phyloP scores from a whole-genome alignment of 176 grass and related monocot genomes.

The Calamus simplicifolius region DNA sequence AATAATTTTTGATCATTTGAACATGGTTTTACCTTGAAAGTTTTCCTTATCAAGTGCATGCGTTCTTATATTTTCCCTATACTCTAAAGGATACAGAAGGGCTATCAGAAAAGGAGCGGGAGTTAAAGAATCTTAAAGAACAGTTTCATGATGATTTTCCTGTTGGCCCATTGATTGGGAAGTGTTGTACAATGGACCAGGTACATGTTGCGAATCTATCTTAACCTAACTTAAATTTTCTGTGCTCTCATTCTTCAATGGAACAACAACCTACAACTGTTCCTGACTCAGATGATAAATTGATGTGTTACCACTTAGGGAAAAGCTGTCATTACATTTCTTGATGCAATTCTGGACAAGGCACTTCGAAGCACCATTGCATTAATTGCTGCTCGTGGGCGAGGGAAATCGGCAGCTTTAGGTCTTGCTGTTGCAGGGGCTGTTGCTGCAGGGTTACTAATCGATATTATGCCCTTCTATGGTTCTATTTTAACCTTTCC shows the following conservation, averaged over 20 bases:
- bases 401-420: slow-evolving; percentile 93
- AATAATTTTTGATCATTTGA: too few relatives aligned
- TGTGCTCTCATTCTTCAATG: too few relatives aligned
- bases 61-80: slow-evolving; percentile 1
- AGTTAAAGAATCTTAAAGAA: slow-evolving; percentile 81
- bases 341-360: slow-evolving; percentile 93
- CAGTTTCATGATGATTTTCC: slow-evolving; percentile 74
- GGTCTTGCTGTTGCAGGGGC: slow-evolving; percentile 97
- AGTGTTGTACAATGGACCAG: slow-evolving; percentile 95
- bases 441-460: slow-evolving; percentile 70
- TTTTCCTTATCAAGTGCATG: not conserved
- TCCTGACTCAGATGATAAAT: slow-evolving; percentile 8
- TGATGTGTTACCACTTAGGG: slow-evolving; percentile 37
- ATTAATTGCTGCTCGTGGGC: slow-evolving; percentile 86
- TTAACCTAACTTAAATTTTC: too few relatives aligned
- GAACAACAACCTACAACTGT: not conserved
- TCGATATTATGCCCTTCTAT: too few relatives aligned
- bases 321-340: slow-evolving; percentile 79
- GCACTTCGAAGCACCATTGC: slow-evolving; percentile 68
- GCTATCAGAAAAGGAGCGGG: slow-evolving; percentile 68
- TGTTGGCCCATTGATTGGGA: slow-evolving; percentile 85
- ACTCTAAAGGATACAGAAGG: slow-evolving; percentile 65
- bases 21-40: too few relatives aligned
- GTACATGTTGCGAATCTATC: slow-evolving; percentile 21
- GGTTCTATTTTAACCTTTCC: too few relatives aligned